Evolutionary conservation across 2,329 filamentous ascomycete species (phyloP).

Genomic region (Fusarium graminum): DNA sequence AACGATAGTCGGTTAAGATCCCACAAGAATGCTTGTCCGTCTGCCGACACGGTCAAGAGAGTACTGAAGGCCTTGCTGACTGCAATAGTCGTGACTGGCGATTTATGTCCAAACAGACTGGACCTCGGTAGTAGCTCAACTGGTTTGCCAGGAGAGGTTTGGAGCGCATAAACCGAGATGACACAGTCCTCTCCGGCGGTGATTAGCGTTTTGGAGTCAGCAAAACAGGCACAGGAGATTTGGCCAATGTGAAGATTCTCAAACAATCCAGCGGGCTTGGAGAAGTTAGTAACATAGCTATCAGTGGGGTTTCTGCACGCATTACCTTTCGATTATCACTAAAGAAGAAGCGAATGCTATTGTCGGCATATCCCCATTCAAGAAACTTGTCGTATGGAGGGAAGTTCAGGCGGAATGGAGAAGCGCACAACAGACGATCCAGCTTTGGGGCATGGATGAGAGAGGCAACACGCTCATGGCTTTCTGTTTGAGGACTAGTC

Average conservation of each 20-base stretch:
- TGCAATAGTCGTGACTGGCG: slow-evolving; percentile 83
- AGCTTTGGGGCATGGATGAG: slow-evolving; percentile 83
- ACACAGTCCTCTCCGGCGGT: slow-evolving; percentile 95
- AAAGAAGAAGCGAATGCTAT: slow-evolving; percentile 90
- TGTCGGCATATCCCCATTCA: slow-evolving; percentile 96
- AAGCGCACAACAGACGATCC: slow-evolving; percentile 85
- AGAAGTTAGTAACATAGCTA: slow-evolving; percentile 47
- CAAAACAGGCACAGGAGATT: slow-evolving; percentile 84
- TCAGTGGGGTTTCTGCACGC: slow-evolving; percentile 8
- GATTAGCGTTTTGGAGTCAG: slow-evolving; percentile 89
- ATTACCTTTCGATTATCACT: slow-evolving; percentile 81
- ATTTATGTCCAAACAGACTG: slow-evolving; percentile 91
- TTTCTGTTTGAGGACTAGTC: slow-evolving; percentile 59
- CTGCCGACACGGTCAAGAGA: slow-evolving; percentile 83
- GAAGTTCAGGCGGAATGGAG: slow-evolving; percentile 87
- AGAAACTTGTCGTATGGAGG: slow-evolving; percentile 93
- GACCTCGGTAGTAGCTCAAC: slow-evolving; percentile 84
- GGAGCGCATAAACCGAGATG: slow-evolving; percentile 83
- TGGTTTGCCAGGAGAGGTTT: slow-evolving; percentile 71
- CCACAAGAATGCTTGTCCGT: slow-evolving; percentile 90
- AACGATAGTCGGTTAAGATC: slow-evolving; percentile 93
- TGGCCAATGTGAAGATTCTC: slow-evolving; percentile 95
- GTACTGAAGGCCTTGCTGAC: slow-evolving; percentile 90
- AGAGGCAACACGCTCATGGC: slow-evolving; percentile 82
- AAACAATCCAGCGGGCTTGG: slow-evolving; percentile 80